phyloP scores from a whole-genome alignment of 441 rosid genomes.

The Sinapis alba region DNA sequence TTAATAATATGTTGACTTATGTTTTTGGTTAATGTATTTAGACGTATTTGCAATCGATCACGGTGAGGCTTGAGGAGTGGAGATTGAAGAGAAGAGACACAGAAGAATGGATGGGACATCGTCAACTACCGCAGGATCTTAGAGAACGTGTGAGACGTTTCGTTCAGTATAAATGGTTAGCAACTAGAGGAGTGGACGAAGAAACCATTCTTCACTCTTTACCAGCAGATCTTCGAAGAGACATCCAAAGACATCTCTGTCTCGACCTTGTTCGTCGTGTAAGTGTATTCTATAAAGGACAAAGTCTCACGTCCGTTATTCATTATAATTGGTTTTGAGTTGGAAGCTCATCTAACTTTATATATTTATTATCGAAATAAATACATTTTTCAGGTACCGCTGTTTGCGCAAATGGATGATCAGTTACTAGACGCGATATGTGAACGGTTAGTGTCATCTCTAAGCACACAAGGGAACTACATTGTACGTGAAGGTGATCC shows the following conservation, averaged over 20 bases:
- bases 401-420: slow-evolving; percentile 93
- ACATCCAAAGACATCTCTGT: slow-evolving; percentile 87
- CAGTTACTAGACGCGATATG: slow-evolving; percentile 93
- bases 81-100: slow-evolving; percentile 89
- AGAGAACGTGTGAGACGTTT: slow-evolving; percentile 68
- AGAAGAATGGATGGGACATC: slow-evolving; percentile 97
- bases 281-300: slow-evolving; percentile 34
- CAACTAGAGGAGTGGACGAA: slow-evolving; percentile 87
- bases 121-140: slow-evolving; percentile 77
- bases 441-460: slow-evolving; percentile 74
- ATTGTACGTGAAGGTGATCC: slow-evolving; percentile 96
- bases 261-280: slow-evolving; percentile 92
- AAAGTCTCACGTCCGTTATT: background rate
- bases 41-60: slow-evolving; percentile 95
- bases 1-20: background rate
- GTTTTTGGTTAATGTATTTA: slow-evolving; percentile 15
- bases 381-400: slow-evolving; percentile 59
- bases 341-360: background rate
- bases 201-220: slow-evolving; percentile 73
- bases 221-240: slow-evolving; percentile 81
- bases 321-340: background rate
- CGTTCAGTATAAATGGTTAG: slow-evolving; percentile 90
- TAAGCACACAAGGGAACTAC: slow-evolving; percentile 83
- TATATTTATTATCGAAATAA: background rate
- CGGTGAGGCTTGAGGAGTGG: slow-evolving; percentile 94